Evolutionary conservation across 352 stramenopile species (phyloP), one percentile per base, ranked within the genome.

Genomic region (Pythium volutum): DNA sequence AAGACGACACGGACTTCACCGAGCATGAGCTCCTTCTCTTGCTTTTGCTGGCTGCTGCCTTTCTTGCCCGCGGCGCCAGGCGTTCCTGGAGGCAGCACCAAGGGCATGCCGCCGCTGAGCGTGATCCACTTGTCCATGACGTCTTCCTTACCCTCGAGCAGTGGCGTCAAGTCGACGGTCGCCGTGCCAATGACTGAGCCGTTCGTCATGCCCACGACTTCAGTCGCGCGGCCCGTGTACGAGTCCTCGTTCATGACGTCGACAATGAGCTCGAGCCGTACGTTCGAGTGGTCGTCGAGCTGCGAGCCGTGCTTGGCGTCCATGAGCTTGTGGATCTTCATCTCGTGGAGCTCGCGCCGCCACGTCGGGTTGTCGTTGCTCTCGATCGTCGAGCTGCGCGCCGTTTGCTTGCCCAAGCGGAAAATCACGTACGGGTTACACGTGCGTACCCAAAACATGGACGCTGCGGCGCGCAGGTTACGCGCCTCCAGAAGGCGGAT

Each of bases 391-490:
- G 79, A 74, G 59, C 77, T 89, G 48, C 84, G 84, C 26, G 71
- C 63, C 49, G 71, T 87, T 57, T 87, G 74, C 63, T 88, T 88
- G 38, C 84, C 84, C 26, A 90, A 57, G 39, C 84, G 81, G 63
- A 93, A 93, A 59, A 93, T 93, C 64, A 93, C 79, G 67, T 93
- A 93, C 29, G 84, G 81, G 43, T 91, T 91, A 66, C 84, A 93
- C 34, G 79, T 89, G 55, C 81, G 84, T 45, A 86, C 72, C 76
- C 83, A 90, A 63, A 93, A 93, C 79, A 93, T 89, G 59, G 84
- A 91, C 25, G 81, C 66, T 10, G 76, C 79, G 20, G 81, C 81
- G 20, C 74, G 81, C 42, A 93, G 70, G 64, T 89, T 85, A 27
- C 80, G 78, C 34, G 84, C 84, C 33, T 86, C 81, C 16, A 93